Conservation (phyloP, 768 basidiomycete genomes). For the Suillus hirtellus region DNA sequence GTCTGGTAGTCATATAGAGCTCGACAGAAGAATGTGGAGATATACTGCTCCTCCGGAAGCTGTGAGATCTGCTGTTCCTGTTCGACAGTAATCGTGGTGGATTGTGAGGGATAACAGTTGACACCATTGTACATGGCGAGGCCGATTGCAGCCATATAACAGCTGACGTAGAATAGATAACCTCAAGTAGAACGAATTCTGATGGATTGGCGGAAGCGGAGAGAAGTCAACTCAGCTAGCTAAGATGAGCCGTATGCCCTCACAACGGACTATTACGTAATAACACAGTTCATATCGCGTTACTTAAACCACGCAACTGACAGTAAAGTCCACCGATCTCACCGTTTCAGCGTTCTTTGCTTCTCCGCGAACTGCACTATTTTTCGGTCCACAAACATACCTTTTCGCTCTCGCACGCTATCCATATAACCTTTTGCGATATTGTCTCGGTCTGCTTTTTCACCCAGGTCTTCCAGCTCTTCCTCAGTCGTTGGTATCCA, state of each 20-base stretch:
- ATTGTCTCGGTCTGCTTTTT: conserved; percentile 92
- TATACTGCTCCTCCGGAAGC: conserved; percentile 54
- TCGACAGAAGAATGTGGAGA: conserved; percentile 80
- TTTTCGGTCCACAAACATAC: conserved; percentile 93
- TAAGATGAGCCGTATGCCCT: conserved; percentile 16
- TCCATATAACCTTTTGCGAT: conserved; percentile 95
- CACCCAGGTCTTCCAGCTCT: conserved; percentile 94
- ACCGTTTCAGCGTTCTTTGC: conserved; percentile 83
- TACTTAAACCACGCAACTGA: conserved; percentile 4
- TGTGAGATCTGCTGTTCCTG: conserved; percentile 20
- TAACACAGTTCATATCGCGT: conserved; percentile 2
- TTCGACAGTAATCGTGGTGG: conserved; percentile 24
- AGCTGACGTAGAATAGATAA: conserved; percentile 11
- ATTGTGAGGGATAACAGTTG: conserved; percentile 17
- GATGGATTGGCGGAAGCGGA: conserved; percentile 13
- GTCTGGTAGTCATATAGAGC: conserved; percentile 91
- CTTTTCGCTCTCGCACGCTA: conserved; percentile 85
- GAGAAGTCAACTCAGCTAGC: conserved; percentile 16
- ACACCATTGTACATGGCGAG: conserved; percentile 23
- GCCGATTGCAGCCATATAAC: conserved; percentile 27
- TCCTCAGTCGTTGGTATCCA: conserved; percentile 98
- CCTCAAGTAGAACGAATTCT: conserved; percentile 12
- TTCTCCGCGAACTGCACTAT: conserved; percentile 97
- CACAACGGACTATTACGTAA: conserved; percentile 28
- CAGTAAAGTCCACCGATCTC: conserved; percentile 19